Conservation (phyloP, 306 rosid species). For the Psophocarpus tetragonolobus region DNA sequence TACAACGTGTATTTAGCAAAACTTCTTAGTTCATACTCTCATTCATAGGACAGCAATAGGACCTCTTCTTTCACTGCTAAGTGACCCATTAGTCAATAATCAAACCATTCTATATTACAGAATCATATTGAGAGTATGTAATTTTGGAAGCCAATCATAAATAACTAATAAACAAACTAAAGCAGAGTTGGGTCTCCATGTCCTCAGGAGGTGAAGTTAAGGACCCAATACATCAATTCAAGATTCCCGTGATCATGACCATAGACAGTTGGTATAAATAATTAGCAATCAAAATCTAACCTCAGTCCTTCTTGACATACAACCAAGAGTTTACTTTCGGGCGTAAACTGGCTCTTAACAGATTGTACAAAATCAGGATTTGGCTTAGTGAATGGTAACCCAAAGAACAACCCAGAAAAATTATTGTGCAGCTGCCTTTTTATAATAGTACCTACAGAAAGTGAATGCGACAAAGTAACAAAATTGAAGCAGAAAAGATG, state of each 20-base stretch:
- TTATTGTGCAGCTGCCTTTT: slow-evolving; percentile 91
- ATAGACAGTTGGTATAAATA: background rate
- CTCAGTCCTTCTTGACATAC: slow-evolving; percentile 98
- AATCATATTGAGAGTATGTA: background rate
- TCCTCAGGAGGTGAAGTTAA: background rate
- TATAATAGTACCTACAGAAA: slow-evolving; percentile 74
- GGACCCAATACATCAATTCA: background rate
- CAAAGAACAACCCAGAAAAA: slow-evolving; percentile 86
- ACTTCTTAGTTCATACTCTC: background rate
- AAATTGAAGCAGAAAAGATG: background rate
- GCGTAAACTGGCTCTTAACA: slow-evolving; percentile 64
- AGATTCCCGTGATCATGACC: background rate
- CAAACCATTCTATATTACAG: slow-evolving; percentile 6
- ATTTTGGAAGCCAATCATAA: slow-evolving; percentile 13
- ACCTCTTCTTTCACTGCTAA: background rate
- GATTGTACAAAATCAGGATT: slow-evolving; percentile 79
- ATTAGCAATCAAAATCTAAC: slow-evolving; percentile 46
- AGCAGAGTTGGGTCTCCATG: background rate
- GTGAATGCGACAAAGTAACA: background rate
- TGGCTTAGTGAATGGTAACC: slow-evolving; percentile 79
- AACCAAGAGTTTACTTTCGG: slow-evolving; percentile 68
- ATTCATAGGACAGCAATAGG: background rate
- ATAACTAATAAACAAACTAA: background rate
- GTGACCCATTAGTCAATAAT: background rate
- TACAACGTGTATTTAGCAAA: background rate